A percentile compares a stretch with the other conserved stretches of the same genome.
Evolutionary conservation across 1,284 basidiomycete species (phyloP).

Genomic region (Tranzscheliella williamsii): DNA sequence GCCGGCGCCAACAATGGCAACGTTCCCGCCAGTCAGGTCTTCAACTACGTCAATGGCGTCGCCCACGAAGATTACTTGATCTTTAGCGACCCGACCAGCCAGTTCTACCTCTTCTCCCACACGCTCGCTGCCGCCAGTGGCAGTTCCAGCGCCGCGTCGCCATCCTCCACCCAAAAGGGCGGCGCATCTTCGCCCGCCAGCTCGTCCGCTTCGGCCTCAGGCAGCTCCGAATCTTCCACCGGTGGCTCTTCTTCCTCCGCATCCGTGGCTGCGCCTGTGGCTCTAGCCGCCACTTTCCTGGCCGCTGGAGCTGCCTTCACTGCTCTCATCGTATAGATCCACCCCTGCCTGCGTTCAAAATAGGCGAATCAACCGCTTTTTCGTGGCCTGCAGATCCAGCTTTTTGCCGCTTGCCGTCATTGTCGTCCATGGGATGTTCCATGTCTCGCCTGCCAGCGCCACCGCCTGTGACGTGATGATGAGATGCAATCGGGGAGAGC

Average conservation of each 20-base stretch:
- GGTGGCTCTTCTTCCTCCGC: background rate
- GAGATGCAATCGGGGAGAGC: too few species aligned
- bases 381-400: too few species aligned
- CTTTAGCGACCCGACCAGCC: slow-evolving; percentile 35
- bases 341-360: too few species aligned
- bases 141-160: background rate
- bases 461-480: too few species aligned
- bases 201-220: background rate
- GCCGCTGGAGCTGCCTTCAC: background rate
- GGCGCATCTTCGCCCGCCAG: slow-evolving; percentile 4
- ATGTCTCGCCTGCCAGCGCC: too few species aligned
- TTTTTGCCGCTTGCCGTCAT: too few species aligned
- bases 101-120: slow-evolving; percentile 34
- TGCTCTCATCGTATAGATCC: background rate
- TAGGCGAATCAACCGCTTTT: too few species aligned
- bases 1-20: slow-evolving; percentile 31
- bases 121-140: slow-evolving; percentile 11
- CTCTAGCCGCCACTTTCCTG: background rate
- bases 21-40: slow-evolving; percentile 30
- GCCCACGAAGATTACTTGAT: slow-evolving; percentile 50
- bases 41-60: slow-evolving; percentile 40
- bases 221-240: slow-evolving; percentile 1
- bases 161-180: slow-evolving; percentile 2
- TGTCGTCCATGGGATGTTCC: too few species aligned
- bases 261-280: background rate